These are phyloP conservation scores for Elsinoe australis DNA, from an alignment of 2,329 filamentous ascomycete genomes.

Conservation along the genomic window DNA sequence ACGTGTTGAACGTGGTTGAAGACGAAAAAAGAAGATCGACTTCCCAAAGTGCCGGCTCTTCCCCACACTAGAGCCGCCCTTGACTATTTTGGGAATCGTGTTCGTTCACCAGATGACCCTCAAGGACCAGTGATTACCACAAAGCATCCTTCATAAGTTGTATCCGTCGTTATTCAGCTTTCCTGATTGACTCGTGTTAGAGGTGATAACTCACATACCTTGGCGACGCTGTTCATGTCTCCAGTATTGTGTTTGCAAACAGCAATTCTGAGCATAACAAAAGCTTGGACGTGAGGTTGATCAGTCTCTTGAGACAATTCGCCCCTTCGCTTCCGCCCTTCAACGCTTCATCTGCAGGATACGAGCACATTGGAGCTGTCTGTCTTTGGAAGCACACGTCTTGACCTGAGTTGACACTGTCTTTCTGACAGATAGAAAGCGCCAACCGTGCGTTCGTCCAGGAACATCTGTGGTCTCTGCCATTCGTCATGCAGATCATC, in stretches of 20 bases:
- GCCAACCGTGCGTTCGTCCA: not conserved
- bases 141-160: too few species aligned
- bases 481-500: not conserved
- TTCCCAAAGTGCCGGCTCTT: constrained; percentile 5
- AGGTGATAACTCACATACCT: too few species aligned
- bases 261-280: too few species aligned
- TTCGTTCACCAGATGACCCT: too few species aligned
- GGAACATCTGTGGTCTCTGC: not conserved
- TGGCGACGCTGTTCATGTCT: too few species aligned
- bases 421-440: not conserved
- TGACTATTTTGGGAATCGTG: constrained; percentile 7
- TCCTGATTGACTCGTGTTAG: too few species aligned
- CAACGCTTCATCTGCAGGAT: not conserved
- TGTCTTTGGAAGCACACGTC: too few species aligned
- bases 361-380: constrained; percentile 4
- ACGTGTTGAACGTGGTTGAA: constrained; percentile 1
- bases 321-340: not conserved
- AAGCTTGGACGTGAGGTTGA: not conserved
- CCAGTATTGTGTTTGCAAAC: too few species aligned
- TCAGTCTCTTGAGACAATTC: constrained; percentile 5
- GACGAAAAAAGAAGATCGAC: not conserved
- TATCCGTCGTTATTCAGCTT: too few species aligned
- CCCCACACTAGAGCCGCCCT: not conserved
- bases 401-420: too few species aligned
- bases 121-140: too few species aligned